Percentiles rank a stretch among this genome's conserved stretches.
phyloP scores from a whole-genome alignment of 495 filamentous ascomycete genomes.

The Corynascus novoguineensis region DNA sequence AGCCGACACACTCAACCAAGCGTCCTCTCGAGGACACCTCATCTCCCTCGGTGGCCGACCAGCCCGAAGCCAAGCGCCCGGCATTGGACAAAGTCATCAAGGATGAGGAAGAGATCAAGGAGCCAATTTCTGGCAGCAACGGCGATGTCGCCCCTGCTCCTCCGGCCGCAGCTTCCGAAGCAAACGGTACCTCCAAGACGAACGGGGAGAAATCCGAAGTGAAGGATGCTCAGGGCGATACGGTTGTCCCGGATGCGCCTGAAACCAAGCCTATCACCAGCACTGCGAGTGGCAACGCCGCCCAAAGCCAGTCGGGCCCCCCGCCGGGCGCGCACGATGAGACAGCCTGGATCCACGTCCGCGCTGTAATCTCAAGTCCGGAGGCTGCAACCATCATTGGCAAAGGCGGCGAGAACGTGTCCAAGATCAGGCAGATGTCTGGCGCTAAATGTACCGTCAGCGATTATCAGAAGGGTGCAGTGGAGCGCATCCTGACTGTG shows the following conservation, averaged over 20 bases:
- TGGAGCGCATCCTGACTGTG: constrained; percentile 94
- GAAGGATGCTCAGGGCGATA: constrained; percentile 57
- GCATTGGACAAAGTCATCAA: constrained; percentile 88
- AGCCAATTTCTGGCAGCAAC: constrained; percentile 37
- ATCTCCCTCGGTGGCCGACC: constrained; percentile 86
- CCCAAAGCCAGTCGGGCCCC: constrained; percentile 34
- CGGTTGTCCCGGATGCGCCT: constrained; percentile 67
- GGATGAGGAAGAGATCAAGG: constrained; percentile 39
- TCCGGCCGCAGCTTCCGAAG: constrained; percentile 21
- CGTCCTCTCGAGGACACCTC: constrained; percentile 95
- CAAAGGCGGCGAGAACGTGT: constrained; percentile 97
- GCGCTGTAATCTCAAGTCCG: constrained; percentile 90
- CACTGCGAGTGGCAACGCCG: constrained; percentile 42
- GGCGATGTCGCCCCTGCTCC: constrained; percentile 29
- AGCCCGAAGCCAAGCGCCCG: constrained; percentile 94
- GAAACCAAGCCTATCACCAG: constrained; percentile 38
- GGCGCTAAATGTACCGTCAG: constrained; percentile 97
- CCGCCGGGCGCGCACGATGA: constrained; percentile 60
- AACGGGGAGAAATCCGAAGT: constrained; percentile 52
- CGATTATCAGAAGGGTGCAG: constrained; percentile 92
- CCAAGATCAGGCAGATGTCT: constrained; percentile 83
- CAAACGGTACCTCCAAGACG: constrained; percentile 42
- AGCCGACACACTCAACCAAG: constrained; percentile 62
- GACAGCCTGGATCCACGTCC: constrained; percentile 92
- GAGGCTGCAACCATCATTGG: constrained; percentile 98